phyloP scores from a whole-genome alignment of 352 stramenopile species.

The Albugo laibachii region DNA sequence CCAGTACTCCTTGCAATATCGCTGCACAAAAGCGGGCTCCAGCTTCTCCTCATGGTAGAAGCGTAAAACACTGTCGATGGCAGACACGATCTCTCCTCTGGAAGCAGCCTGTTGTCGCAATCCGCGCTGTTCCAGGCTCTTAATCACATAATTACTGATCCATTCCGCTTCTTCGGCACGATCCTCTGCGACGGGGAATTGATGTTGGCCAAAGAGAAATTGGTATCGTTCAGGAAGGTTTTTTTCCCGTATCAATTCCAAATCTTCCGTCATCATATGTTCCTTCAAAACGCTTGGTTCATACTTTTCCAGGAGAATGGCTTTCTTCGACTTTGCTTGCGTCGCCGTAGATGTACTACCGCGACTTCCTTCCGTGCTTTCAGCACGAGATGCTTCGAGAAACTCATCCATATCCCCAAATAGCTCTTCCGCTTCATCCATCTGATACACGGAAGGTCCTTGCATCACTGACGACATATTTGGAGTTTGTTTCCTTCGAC shows the following conservation, averaged over 20 bases:
- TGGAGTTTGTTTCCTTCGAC: constrained; percentile 46
- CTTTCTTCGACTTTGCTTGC: constrained; percentile 52
- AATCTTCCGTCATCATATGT: constrained; percentile 78
- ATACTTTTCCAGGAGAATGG: constrained; percentile 71
- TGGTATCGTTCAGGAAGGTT: constrained; percentile 69
- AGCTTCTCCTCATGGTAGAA: constrained; percentile 83
- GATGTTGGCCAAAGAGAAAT: constrained; percentile 37
- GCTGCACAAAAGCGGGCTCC: constrained; percentile 72
- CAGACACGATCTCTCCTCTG: constrained; percentile 67
- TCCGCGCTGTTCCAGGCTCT: constrained; percentile 39
- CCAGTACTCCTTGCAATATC: constrained; percentile 84
- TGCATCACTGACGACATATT: constrained; percentile 56
- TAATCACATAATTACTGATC: constrained; percentile 77
- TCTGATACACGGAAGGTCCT: constrained; percentile 76
- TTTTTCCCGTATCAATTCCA: constrained; percentile 55
- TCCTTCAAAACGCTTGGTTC: constrained; percentile 74
- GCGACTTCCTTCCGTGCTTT: constrained; percentile 7
- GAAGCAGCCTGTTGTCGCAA: constrained; percentile 28
- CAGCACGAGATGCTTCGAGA: constrained; percentile 52
- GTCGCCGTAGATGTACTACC: not conserved
- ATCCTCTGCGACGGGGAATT: constrained; percentile 69
- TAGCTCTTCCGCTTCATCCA: constrained; percentile 77
- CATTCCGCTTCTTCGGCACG: constrained; percentile 74
- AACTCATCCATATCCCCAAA: constrained; percentile 82
- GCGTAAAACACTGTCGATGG: constrained; percentile 71